phyloP scores from a whole-genome alignment of 768 basidiomycete species.

The Leccinum sublutescens region DNA sequence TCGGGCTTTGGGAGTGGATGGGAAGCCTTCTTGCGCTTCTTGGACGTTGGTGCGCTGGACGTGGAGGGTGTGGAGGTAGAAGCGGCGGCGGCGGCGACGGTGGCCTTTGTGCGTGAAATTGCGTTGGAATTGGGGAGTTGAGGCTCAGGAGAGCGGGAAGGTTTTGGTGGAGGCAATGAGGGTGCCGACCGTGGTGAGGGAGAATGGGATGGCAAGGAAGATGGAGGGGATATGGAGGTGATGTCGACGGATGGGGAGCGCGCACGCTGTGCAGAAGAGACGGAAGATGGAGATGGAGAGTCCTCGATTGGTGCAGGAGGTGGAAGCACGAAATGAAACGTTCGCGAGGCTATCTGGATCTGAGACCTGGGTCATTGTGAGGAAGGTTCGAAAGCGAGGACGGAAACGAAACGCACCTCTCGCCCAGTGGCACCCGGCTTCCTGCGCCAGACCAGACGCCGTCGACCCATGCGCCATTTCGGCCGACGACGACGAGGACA shows the following conservation, averaged over 20 bases:
- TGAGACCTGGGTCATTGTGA: conserved; percentile 61
- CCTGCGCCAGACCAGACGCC: conserved; percentile 94
- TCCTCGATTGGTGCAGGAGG: conserved; percentile 80
- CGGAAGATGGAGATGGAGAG: conserved; percentile 77
- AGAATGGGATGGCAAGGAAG: conserved; percentile 74
- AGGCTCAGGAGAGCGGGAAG: conserved; percentile 45
- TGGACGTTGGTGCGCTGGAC: conserved; percentile 35
- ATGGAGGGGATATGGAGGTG: conserved; percentile 78
- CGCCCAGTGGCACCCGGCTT: conserved; percentile 78
- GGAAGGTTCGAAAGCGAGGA: neutral
- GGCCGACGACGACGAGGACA: conserved; percentile 86
- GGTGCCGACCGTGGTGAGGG: conserved; percentile 56
- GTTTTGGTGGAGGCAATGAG: conserved; percentile 44
- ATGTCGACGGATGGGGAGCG: conserved; percentile 84
- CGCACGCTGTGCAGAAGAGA: conserved; percentile 61
- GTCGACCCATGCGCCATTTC: conserved; percentile 98
- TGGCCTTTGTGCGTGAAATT: conserved; percentile 45
- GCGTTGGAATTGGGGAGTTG: conserved; percentile 64
- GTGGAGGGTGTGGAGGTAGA: conserved; percentile 25
- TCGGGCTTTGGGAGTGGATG: conserved; percentile 53
- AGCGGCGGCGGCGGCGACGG: neutral
- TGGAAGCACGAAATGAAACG: conserved; percentile 95
- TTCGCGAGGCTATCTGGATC: conserved; percentile 95
- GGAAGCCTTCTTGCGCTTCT: conserved; percentile 70
- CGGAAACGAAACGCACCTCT: conserved; percentile 54